A percentile compares a stretch with the other conserved stretches of the same genome.
phyloP scores from a whole-genome alignment of 306 rosid species.

The Geum urbanum region DNA sequence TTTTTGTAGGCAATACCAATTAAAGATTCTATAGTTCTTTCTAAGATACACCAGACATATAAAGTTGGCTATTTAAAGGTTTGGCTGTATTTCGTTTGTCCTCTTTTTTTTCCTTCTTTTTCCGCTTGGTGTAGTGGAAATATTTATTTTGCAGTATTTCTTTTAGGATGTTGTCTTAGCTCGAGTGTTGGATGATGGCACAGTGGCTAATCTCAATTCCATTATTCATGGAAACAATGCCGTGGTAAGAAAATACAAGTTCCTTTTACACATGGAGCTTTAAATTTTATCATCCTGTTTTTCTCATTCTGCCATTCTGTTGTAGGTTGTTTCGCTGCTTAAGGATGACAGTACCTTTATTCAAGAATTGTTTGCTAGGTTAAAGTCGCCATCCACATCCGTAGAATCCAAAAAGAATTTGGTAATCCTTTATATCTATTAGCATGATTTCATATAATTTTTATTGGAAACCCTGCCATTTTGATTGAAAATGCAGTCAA shows the following conservation, averaged over 20 bases:
- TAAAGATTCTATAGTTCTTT: slow-evolving; percentile 65
- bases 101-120: neutral
- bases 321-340: slow-evolving; percentile 79
- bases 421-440: slow-evolving; percentile 45
- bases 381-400: slow-evolving; percentile 64
- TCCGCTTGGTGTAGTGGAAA: slow-evolving; percentile 16
- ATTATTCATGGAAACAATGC: slow-evolving; percentile 87
- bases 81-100: slow-evolving; percentile 17
- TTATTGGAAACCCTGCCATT: no score
- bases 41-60: slow-evolving; percentile 96
- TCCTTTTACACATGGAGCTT: slow-evolving; percentile 10
- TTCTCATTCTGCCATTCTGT: slow-evolving; percentile 18
- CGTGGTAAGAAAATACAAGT: slow-evolving; percentile 46
- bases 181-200: slow-evolving; percentile 78
- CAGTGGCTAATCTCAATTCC: slow-evolving; percentile 74
- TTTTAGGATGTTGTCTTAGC: slow-evolving; percentile 89
- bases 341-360: slow-evolving; percentile 86
- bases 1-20: slow-evolving; percentile 80
- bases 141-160: slow-evolving; percentile 30
- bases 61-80: slow-evolving; percentile 94
- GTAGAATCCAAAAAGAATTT: slow-evolving; percentile 77
- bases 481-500: no score
- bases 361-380: slow-evolving; percentile 84
- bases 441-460: neutral
- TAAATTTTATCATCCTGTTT: slow-evolving; percentile 22